Conservation (phyloP, 805 yeast species). For the Candida fluviatilis region DNA sequence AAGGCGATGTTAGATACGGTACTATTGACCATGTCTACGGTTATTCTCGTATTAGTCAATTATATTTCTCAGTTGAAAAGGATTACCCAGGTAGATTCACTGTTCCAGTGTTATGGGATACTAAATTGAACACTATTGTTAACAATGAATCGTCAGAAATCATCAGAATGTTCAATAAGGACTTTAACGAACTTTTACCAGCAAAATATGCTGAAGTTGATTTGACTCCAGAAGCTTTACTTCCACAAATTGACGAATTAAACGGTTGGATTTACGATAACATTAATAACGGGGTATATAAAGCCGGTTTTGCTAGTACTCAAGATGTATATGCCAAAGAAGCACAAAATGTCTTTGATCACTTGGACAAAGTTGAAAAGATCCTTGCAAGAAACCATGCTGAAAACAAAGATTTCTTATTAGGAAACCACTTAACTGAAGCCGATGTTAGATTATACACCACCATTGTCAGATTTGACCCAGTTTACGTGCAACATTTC, state of each 20-base stretch:
- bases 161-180: constrained; percentile 76
- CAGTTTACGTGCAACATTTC: constrained; percentile 93
- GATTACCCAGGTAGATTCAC: constrained; percentile 80
- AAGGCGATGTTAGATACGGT: constrained; percentile 46
- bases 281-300: constrained; percentile 92
- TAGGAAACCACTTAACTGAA: constrained; percentile 73
- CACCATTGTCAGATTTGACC: constrained; percentile 86
- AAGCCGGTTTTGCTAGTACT: constrained; percentile 81
- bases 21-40: constrained; percentile 49
- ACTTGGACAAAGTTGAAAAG: constrained; percentile 67
- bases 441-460: constrained; percentile 87
- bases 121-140: constrained; percentile 75
- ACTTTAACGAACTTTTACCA: constrained; percentile 58
- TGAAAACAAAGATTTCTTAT: constrained; percentile 33
- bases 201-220: constrained; percentile 48
- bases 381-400: constrained; percentile 46
- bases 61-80: constrained; percentile 73
- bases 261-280: constrained; percentile 80
- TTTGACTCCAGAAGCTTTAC: constrained; percentile 56
- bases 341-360: constrained; percentile 57
- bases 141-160: constrained; percentile 90
- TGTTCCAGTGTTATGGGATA: constrained; percentile 94
- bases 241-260: constrained; percentile 63
- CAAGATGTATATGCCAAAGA: constrained; percentile 79
- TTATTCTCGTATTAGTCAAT: constrained; percentile 55